Base-by-base conservation (phyloP, 2,329 filamentous ascomycete genomes). In the Ceratocystis eucalypticola region DNA sequence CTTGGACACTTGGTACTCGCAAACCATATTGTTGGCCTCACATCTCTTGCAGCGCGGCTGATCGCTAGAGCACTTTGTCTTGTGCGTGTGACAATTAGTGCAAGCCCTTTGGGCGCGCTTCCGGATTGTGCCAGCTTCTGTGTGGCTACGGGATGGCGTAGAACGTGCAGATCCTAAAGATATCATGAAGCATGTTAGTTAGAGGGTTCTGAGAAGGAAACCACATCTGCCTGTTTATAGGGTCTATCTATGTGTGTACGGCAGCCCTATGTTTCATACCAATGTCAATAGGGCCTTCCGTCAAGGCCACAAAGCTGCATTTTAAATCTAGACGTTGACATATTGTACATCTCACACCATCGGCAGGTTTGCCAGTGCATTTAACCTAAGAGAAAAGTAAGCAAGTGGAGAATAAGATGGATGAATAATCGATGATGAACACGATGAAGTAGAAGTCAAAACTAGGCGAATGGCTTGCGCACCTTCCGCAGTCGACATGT, bases 31-130 rank as follows among this genome's bases (percentile, higher is more conserved):
- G 37, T 71, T 70, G 1, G 68, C 68, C 59, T 75, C 73, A 69
- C 77, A 78, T 65, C 77, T 71, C 68, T 74, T 73, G 68, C 77
- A 78, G 33, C 70, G 71, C 5, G 76, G 76, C 59, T 76, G 66
- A 62, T 77, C 76, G 22, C 76, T 76, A 0, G 76, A 77, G 67
- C 77, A 78, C 67, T 77, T 77, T 1, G 76, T 77, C 70, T 78
- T 78, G 70, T 77, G 76, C 2, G 72, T 67, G 68, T 78, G 76
- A 41, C 77, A 78, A 64, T 77, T 73, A 28, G 71, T 73, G 69
- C 77, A 78, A n/a, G 77, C 76, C 62, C 76, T 70, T 65, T 78
- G 77, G 3, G 76, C 76, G 45, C 77, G 74, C 66, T 77, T 77
- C 28, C 77, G 72, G 37, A 75, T 63, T 5, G 76, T 78, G 5